These are phyloP conservation scores for Eucalyptus sp. DNA, from an alignment of 345 rosid genomes.

Conservation along the genomic window DNA sequence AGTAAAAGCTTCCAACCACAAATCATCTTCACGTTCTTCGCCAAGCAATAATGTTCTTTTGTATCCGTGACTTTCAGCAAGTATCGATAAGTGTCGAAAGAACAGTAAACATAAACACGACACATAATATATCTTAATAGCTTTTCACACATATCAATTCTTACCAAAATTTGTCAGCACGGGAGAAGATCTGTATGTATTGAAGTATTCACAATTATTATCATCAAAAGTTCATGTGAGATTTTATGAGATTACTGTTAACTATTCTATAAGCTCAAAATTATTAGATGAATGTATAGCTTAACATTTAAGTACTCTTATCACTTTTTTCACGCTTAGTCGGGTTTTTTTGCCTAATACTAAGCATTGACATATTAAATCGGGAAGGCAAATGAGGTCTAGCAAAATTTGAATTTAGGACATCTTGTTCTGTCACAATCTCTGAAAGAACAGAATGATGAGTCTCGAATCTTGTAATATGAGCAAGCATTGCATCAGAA, in stretches of 20 bases:
- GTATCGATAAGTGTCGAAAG: neutral
- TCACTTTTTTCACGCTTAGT: too few relatives aligned
- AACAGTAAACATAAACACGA: neutral
- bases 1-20: neutral
- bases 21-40: neutral
- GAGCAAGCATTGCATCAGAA: neutral
- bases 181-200: neutral
- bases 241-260: too few relatives aligned
- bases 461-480: neutral
- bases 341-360: too few relatives aligned
- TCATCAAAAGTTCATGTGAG: neutral
- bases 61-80: neutral
- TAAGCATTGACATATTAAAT: too few relatives aligned
- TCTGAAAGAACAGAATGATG: neutral
- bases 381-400: too few relatives aligned
- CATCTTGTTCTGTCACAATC: too few relatives aligned
- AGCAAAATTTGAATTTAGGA: too few relatives aligned
- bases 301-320: too few relatives aligned
- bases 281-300: accelerated
- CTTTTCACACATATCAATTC: neutral
- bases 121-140: neutral
- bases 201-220: neutral
- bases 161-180: neutral
- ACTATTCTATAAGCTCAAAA: accelerated
- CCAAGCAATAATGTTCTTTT: neutral